Evolutionary conservation across 176 grass and related monocot species (phyloP), one percentile per base, ranked within the genome.

Genomic region (Raddia distichophylla): DNA sequence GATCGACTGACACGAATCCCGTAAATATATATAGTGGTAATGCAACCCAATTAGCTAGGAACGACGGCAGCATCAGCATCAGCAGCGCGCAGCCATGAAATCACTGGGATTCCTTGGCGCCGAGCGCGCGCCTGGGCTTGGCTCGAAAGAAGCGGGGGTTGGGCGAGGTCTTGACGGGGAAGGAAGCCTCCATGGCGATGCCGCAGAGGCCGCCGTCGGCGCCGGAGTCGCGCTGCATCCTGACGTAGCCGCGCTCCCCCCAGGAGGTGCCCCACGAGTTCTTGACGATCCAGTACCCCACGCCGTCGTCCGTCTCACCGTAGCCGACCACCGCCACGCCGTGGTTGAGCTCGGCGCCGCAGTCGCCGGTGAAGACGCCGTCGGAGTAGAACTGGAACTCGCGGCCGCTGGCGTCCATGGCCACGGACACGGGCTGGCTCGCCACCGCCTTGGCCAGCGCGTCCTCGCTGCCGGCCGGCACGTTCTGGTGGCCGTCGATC

Each of bases 141-240:
- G 51, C 70, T 2, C 61, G 48, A 5, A 70, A 56, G n/a, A 52
- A 53, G 66, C 66, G 78, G 47, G 79, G 92, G 37, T 92, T 92
- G 62, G 78, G 87, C 10, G 87, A 87, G 54, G 59, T 88, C 83
- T 94, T 97, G 82, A 94, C 10, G 34, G 91, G 91, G 42, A 82
- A 97, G 47, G 94, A 97, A 2, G 91, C 82, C 44, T 97, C 89
- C 89, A 94, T 94, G 81, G 89, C 94, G 76, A 97, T 97, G 49
- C 94, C 91, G 69, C 94, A 97, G 73, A 92, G 87, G 2, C 93
- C 90, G 16, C 89, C 88, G 3, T 86, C 63, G 49, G 32, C 57
- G 5, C 82, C 73, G 10, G 66, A 11, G 44, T 84, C 90, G 58
- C 86, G 88, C 86, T 87, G 78, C 80, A 96, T 93, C 44, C 93